Evolutionary conservation across 2,329 filamentous ascomycete species (phyloP).

Genomic region (Bipolaris oryzae): DNA sequence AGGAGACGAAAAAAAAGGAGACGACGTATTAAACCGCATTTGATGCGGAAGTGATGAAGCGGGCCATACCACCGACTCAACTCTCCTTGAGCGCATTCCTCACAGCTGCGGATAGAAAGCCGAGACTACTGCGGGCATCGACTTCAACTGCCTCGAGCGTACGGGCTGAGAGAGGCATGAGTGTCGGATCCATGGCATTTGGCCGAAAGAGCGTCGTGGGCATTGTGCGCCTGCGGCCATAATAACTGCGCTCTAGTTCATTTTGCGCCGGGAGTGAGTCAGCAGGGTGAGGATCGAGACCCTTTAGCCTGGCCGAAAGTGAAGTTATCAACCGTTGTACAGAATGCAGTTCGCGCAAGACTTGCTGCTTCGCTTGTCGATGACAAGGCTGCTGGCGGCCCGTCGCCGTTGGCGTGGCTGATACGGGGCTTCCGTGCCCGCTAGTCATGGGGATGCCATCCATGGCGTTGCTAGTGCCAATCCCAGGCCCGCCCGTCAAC

Average conservation of each 20-base stretch:
- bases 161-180: constrained; percentile 1
- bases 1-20: neutral
- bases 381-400: neutral
- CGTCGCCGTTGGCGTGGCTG: neutral
- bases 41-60: neutral
- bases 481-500: neutral
- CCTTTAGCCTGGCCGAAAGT: constrained; percentile 4
- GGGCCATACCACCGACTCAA: neutral
- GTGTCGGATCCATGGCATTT: neutral
- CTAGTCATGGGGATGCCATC: neutral
- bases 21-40: neutral
- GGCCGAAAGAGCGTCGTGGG: neutral
- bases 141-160: constrained; percentile 5
- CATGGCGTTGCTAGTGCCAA: neutral
- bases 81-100: constrained; percentile 7
- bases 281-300: neutral
- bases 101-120: constrained; percentile 4
- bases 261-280: neutral
- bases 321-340: constrained; percentile 10
- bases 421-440: neutral
- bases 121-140: constrained; percentile 5
- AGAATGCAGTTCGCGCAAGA: constrained; percentile 10
- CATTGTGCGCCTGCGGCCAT: neutral
- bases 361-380: constrained; percentile 10
- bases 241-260: neutral